Percentiles rank a stretch among this genome's conserved stretches.
Evolutionary conservation across 2,329 filamentous ascomycete species (phyloP).

Genomic region (Clathrospora elynae): DNA sequence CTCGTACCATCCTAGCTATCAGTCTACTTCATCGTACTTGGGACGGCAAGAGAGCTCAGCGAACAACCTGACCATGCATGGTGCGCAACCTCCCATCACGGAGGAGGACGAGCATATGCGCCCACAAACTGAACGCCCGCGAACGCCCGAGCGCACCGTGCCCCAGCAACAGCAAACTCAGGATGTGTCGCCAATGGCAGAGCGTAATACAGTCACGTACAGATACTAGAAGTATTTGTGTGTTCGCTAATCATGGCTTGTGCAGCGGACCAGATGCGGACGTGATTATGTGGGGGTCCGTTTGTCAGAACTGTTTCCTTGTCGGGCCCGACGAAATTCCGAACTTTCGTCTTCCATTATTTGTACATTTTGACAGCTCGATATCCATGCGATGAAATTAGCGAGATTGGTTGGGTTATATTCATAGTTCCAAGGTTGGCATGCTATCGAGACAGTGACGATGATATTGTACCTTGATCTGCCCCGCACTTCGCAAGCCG

Average conservation of each 20-base stretch:
- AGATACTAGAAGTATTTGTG: constrained; percentile 36
- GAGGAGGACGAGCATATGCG: constrained; percentile 37
- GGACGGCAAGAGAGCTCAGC: constrained; percentile 52
- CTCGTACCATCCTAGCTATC: constrained; percentile 43
- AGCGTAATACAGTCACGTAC: constrained; percentile 46
- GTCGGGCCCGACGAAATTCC: constrained; percentile 4
- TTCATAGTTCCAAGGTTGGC: too few species aligned
- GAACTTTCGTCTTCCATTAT: not conserved
- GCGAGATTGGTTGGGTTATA: constrained; percentile 6
- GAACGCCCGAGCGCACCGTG: constrained; percentile 31
- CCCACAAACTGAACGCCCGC: constrained; percentile 30
- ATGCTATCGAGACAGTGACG: too few species aligned
- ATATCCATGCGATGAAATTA: constrained; percentile 14
- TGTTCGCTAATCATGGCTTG: constrained; percentile 8
- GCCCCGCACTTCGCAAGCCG: constrained; percentile 13
- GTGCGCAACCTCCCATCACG: constrained; percentile 34
- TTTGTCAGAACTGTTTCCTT: constrained; percentile 4
- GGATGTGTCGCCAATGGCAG: constrained; percentile 46
- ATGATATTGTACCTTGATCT: constrained; percentile 2
- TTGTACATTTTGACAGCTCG: constrained; percentile 5
- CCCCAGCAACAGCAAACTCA: constrained; percentile 19
- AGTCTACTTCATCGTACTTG: constrained; percentile 51
- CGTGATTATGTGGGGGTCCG: constrained; percentile 18
- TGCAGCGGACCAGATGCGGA: constrained; percentile 14
- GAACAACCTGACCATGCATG: constrained; percentile 55